Evolutionary conservation across 2,329 filamentous ascomycete genomes (phyloP).

Genomic region (Fusarium cyanostomum): DNA sequence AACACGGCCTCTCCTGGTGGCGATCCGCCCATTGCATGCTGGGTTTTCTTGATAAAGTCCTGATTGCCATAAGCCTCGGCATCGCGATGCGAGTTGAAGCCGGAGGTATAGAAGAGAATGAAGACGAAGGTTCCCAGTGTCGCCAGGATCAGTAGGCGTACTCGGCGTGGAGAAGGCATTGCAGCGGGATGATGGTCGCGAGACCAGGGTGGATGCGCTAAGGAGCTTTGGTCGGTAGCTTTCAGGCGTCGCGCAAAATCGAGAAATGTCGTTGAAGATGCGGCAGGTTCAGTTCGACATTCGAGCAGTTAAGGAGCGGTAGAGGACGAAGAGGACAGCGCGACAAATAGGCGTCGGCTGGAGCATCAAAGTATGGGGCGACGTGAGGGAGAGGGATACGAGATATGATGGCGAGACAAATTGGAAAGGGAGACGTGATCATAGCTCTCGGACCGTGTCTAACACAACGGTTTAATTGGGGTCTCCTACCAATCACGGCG

Average conservation of each 20-base stretch:
- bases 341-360: conserved; percentile 16
- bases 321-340: conserved; percentile 10
- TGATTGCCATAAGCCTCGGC: conserved; percentile 56
- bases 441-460: conserved; percentile 24
- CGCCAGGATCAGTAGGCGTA: conserved; percentile 73
- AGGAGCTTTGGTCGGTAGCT: conserved; percentile 41
- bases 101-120: conserved; percentile 77
- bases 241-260: conserved; percentile 11
- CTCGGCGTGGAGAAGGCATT: conserved; percentile 77
- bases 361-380: conserved; percentile 11
- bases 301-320: conserved; percentile 11
- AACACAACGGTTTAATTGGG: conserved; percentile 15
- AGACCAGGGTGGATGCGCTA: conserved; percentile 26
- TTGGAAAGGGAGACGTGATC: conserved; percentile 30
- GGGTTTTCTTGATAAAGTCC: conserved; percentile 70
- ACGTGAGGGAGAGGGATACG: conserved; percentile 22
- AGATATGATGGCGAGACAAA: conserved; percentile 16
- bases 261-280: neutral
- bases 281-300: neutral
- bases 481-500: conserved; percentile 18
- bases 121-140: conserved; percentile 72
- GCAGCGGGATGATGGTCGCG: conserved; percentile 30
- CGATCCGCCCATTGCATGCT: conserved; percentile 60
- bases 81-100: conserved; percentile 60
- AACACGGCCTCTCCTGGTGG: conserved; percentile 51